A percentile compares a stretch with the other conserved stretches of the same genome.
Evolutionary conservation across 352 stramenopile genomes (phyloP).

Genomic region (Phytophthora lateralis): DNA sequence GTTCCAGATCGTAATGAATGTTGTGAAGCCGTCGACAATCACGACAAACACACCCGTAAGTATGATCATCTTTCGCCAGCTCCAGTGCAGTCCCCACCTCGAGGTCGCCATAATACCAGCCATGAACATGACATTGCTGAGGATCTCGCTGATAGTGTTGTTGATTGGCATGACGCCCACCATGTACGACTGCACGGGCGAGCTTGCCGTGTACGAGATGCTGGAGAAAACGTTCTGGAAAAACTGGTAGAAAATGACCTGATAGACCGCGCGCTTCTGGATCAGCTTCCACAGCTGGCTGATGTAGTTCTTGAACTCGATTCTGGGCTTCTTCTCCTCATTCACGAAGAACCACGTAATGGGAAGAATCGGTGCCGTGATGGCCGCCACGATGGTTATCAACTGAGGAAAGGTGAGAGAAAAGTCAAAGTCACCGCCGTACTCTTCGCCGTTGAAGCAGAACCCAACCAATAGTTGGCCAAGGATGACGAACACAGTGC

Average conservation of each 20-base stretch:
- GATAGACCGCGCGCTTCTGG: not conserved
- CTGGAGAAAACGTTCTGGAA: not conserved
- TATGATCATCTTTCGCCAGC: not conserved
- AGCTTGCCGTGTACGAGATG: not conserved
- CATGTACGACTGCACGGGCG: not conserved
- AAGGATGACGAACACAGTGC: constrained; percentile 33
- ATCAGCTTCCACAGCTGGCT: constrained; percentile 1
- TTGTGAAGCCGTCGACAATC: not conserved
- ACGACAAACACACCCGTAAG: not conserved
- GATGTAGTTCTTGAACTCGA: constrained; percentile 2
- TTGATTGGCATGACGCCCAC: constrained; percentile 25
- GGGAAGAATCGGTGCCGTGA: constrained; percentile 15
- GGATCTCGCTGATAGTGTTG: constrained; percentile 26
- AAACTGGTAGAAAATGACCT: not conserved
- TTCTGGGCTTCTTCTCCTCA: constrained; percentile 6
- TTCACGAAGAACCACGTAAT: constrained; percentile 18
- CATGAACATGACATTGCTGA: constrained; percentile 30
- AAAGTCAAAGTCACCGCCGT: constrained; percentile 30
- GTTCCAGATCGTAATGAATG: not conserved
- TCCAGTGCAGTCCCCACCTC: constrained; percentile 13
- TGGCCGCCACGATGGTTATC: constrained; percentile 23
- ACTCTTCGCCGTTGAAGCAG: constrained; percentile 35
- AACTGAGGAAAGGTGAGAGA: constrained; percentile 27
- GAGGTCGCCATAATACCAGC: constrained; percentile 20
- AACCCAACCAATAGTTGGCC: constrained; percentile 22